phyloP scores from a whole-genome alignment of 2,329 filamentous ascomycete species.

The Xylaria arbuscula region DNA sequence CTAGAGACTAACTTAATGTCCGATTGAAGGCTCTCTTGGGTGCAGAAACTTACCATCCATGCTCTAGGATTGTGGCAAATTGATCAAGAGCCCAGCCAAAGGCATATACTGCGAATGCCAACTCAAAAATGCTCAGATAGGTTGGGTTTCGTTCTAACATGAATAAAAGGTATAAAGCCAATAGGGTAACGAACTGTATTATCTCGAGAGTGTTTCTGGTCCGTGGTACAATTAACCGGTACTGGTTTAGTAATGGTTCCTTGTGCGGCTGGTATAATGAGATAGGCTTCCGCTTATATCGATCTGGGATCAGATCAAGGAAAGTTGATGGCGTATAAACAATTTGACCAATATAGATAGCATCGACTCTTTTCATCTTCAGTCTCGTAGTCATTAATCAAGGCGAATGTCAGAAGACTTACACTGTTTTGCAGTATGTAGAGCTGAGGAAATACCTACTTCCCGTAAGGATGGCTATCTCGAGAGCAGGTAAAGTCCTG shows the following conservation, averaged over 20 bases:
- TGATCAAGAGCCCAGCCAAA: slow-evolving; percentile 84
- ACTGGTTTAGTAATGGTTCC: slow-evolving; percentile 83
- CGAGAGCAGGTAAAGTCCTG: slow-evolving; percentile 78
- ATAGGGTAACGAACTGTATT: slow-evolving; percentile 76
- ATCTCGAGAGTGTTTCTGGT: slow-evolving; percentile 81
- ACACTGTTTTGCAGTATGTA: slow-evolving; percentile 82
- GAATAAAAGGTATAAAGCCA: slow-evolving; percentile 75
- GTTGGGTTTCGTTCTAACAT: slow-evolving; percentile 76
- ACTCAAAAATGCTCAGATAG: slow-evolving; percentile 67
- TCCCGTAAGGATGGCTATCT: slow-evolving; percentile 85
- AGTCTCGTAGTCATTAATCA: slow-evolving; percentile 20
- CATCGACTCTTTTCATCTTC: slow-evolving; percentile 66
- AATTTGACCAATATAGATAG: slow-evolving; percentile 82
- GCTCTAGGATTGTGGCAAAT: slow-evolving; percentile 79
- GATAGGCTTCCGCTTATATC: slow-evolving; percentile 86
- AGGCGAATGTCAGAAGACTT: slow-evolving; percentile 39
- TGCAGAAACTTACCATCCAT: slow-evolving; percentile 65
- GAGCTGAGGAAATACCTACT: slow-evolving; percentile 82
- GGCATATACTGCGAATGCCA: slow-evolving; percentile 77
- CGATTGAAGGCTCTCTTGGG: neutral
- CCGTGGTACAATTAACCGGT: slow-evolving; percentile 83
- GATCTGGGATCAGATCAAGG: slow-evolving; percentile 85
- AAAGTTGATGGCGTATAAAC: slow-evolving; percentile 86
- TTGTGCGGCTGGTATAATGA: slow-evolving; percentile 81
- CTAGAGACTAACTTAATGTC: slow-evolving; percentile 52